Conservation (phyloP, 768 basidiomycete species). For the Mycena leptocephala region DNA sequence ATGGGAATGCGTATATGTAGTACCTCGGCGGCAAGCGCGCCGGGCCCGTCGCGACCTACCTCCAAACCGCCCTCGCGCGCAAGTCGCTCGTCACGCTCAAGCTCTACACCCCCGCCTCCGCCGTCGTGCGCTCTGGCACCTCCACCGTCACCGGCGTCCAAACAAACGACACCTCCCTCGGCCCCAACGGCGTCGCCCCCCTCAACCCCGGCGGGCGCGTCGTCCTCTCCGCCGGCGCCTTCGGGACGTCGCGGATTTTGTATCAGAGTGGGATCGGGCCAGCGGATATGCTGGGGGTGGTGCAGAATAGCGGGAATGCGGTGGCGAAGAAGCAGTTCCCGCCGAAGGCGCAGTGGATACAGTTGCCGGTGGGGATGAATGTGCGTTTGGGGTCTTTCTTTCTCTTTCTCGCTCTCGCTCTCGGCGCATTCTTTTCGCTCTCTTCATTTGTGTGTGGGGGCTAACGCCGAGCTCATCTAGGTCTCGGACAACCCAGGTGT, state of each 20-base stretch:
- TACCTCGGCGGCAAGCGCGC: conserved; percentile 65
- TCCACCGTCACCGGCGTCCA: conserved; percentile 73
- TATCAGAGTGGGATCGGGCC: conserved; percentile 78
- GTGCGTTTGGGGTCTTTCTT: no score
- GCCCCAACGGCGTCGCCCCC: conserved; percentile 70
- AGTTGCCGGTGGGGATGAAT: conserved; percentile 73
- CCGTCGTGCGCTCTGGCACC: conserved; percentile 71
- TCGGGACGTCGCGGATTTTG: conserved; percentile 70
- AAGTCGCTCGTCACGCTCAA: conserved; percentile 65
- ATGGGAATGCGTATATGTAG: no score
- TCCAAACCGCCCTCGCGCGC: conserved; percentile 69
- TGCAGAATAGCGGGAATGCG: conserved; percentile 57
- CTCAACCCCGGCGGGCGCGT: conserved; percentile 73
- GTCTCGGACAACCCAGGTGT: conserved; percentile 78
- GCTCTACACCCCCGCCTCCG: conserved; percentile 64
- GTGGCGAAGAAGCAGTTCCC: conserved; percentile 65
- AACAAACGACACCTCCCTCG: conserved; percentile 72
- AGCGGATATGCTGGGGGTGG: conserved; percentile 68
- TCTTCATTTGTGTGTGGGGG: background rate
- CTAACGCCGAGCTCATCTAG: conserved; percentile 34
- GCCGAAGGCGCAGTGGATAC: conserved; percentile 65
- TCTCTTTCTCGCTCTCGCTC: no score
- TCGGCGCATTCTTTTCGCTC: no score
- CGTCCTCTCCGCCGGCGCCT: conserved; percentile 72
- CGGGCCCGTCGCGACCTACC: conserved; percentile 75